Evolutionary conservation across 1,284 basidiomycete genomes (phyloP).

Genomic region (Sporisorium sorghi): DNA sequence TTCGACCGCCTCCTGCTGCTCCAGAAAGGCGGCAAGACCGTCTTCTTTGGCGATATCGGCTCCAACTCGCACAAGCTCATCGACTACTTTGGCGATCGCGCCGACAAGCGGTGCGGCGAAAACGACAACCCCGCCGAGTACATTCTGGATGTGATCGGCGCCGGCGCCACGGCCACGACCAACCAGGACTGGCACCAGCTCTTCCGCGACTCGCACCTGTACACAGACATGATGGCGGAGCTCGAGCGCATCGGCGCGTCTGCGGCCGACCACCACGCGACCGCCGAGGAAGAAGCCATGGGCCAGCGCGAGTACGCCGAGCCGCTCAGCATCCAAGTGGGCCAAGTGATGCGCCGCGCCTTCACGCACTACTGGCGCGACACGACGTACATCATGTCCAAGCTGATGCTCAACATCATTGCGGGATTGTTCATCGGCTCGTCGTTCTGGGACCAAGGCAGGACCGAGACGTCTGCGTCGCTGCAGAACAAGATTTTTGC

Average conservation of each 20-base stretch:
- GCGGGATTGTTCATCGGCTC: conserved; percentile 75
- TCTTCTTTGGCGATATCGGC: conserved; percentile 58
- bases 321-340: conserved; percentile 57
- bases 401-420: conserved; percentile 72
- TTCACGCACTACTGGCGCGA: conserved; percentile 67
- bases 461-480: conserved; percentile 35
- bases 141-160: conserved; percentile 65
- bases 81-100: conserved; percentile 78
- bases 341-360: conserved; percentile 51
- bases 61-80: conserved; percentile 74
- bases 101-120: conserved; percentile 71
- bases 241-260: conserved; percentile 27
- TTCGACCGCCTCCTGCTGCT: conserved; percentile 62
- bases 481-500: conserved; percentile 82
- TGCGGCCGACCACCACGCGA: conserved; percentile 6
- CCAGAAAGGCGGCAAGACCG: conserved; percentile 52
- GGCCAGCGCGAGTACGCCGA: conserved; percentile 63
- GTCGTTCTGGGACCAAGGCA: conserved; percentile 61
- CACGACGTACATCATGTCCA: conserved; percentile 57
- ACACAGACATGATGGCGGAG: conserved; percentile 36
- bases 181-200: conserved; percentile 63
- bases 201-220: conserved; percentile 48
- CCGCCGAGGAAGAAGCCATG: conserved; percentile 52
- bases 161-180: conserved; percentile 59
- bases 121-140: conserved; percentile 63